phyloP scores from a whole-genome alignment of 2,329 filamentous ascomycete genomes.

The Ophiocordyceps camponoti-leonardi region DNA sequence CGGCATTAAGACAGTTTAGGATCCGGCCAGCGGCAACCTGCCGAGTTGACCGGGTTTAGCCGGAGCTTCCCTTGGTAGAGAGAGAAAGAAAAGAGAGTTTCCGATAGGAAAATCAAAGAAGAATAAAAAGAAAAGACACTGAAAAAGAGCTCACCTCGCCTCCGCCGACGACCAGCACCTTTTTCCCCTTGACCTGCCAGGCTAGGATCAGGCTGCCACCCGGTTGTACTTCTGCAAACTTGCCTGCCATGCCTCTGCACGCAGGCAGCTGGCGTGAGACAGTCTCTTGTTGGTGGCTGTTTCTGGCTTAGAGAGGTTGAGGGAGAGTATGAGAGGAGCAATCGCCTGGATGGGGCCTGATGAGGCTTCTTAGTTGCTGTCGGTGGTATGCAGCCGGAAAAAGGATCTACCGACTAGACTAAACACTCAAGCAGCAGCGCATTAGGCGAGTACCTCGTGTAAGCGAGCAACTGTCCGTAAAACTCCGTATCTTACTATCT shows the following conservation, averaged over 20 bases:
- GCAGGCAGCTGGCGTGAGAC: neutral
- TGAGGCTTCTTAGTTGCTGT: no score
- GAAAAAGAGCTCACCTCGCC: constrained; percentile 59
- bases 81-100: neutral
- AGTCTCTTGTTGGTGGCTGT: neutral
- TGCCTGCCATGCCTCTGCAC: constrained; percentile 17
- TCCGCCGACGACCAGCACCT: constrained; percentile 82
- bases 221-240: constrained; percentile 68
- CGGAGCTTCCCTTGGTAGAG: neutral
- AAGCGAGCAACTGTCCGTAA: no score
- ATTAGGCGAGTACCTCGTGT: no score
- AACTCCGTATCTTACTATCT: neutral
- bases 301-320: no score
- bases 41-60: neutral
- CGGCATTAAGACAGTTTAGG: constrained; percentile 84
- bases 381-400: no score
- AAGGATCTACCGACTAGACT: no score
- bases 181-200: constrained; percentile 85
- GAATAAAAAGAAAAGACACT: neutral
- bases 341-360: no score
- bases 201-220: constrained; percentile 88
- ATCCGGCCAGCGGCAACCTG: constrained; percentile 94
- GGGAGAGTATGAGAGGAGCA: no score
- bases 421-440: no score
- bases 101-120: neutral